Conservation (phyloP, 2,329 filamentous ascomycete species). For the Metarhizium album region DNA sequence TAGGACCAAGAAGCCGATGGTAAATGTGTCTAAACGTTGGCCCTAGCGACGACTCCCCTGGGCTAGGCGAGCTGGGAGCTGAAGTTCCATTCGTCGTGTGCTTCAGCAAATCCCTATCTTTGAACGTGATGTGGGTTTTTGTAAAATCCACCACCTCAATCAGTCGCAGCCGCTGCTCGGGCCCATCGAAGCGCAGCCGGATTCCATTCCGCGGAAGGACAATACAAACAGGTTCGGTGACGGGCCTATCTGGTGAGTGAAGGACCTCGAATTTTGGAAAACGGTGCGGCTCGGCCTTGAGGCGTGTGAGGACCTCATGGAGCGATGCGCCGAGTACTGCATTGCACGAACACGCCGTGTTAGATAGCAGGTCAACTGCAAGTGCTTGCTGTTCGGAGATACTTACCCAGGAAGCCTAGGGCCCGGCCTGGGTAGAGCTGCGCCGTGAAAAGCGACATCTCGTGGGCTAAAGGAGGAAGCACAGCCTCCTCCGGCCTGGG, state of each 20-base stretch:
- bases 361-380: not conserved
- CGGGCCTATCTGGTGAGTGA: conserved; percentile 65
- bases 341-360: conserved; percentile 51
- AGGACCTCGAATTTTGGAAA: conserved; percentile 77
- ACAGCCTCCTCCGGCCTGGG: not conserved
- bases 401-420: conserved; percentile 47
- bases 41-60: conserved; percentile 33
- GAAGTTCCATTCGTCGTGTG: conserved; percentile 29
- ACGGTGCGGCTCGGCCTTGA: conserved; percentile 75
- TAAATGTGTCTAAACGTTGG: conserved; percentile 86
- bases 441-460: conserved; percentile 42
- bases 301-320: conserved; percentile 74
- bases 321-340: conserved; percentile 86
- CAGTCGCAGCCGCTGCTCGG: conserved; percentile 80
- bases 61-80: conserved; percentile 21
- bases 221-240: conserved; percentile 64
- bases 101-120: conserved; percentile 66
- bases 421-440: conserved; percentile 57
- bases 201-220: conserved; percentile 76
- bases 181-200: conserved; percentile 83
- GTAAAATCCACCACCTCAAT: conserved; percentile 89
- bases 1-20: conserved; percentile 83
- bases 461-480: conserved; percentile 1
- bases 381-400: not conserved
- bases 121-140: conserved; percentile 75